A percentile compares a stretch with the other conserved stretches of the same genome.
These are phyloP conservation scores for Catunica adiposa DNA, from an alignment of 2,329 filamentous ascomycete genomes.

Conservation along the genomic window DNA sequence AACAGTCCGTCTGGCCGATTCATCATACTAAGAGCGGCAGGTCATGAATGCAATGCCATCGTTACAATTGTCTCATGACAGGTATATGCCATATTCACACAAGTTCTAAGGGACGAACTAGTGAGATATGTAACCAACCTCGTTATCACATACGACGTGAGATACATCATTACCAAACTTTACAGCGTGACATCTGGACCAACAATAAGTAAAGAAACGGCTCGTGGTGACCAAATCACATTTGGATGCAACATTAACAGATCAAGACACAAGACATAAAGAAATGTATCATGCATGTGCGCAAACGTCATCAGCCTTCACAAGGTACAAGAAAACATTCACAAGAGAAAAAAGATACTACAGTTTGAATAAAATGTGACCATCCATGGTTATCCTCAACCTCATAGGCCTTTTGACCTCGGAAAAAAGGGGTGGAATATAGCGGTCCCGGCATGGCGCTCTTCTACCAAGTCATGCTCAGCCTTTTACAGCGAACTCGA, in stretches of 20 bases:
- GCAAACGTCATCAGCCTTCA: neutral
- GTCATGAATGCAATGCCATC: too few relatives aligned
- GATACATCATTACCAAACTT: neutral
- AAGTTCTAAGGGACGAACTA: too few relatives aligned
- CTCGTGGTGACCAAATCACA: too few relatives aligned
- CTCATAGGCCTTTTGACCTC: constrained; percentile 77
- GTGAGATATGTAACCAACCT: neutral
- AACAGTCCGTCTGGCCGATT: too few relatives aligned
- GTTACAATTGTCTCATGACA: too few relatives aligned
- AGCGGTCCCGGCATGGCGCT: constrained; percentile 36
- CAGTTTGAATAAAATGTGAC: constrained; percentile 8
- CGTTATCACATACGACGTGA: neutral
- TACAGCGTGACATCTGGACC: neutral
- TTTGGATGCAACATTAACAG: too few relatives aligned
- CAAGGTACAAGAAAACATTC: neutral
- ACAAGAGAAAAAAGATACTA: neutral
- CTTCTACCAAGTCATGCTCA: constrained; percentile 4
- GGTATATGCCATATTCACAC: too few relatives aligned
- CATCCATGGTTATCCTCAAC: constrained; percentile 75
- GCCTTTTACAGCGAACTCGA: constrained; percentile 9
- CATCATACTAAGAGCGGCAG: too few relatives aligned
- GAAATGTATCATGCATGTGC: too few relatives aligned
- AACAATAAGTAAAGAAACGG: too few relatives aligned
- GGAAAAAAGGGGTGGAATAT: constrained; percentile 85
- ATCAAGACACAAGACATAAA: too few relatives aligned